phyloP scores from a whole-genome alignment of 2,329 filamentous ascomycete genomes.

The Drechslerella coelobrocha region DNA sequence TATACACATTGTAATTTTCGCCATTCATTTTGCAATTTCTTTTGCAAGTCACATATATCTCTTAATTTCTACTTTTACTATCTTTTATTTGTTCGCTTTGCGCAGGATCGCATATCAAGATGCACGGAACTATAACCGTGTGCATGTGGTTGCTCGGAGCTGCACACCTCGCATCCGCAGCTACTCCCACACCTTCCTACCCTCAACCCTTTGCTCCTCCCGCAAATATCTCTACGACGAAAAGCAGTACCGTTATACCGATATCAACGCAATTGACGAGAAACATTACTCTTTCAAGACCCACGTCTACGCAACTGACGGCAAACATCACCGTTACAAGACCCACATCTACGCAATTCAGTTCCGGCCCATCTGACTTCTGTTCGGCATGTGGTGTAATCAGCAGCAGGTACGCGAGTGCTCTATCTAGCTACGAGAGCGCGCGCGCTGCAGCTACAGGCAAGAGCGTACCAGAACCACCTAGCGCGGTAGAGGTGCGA shows the following conservation, averaged over 20 bases:
- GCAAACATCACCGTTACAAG: not conserved
- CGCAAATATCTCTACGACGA: not conserved
- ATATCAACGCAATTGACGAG: too few species aligned
- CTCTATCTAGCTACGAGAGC: constrained; percentile 13
- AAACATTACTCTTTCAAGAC: too few species aligned
- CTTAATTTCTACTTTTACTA: too few species aligned
- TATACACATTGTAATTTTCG: not conserved
- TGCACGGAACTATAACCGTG: constrained; percentile 6
- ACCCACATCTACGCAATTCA: constrained; percentile 25
- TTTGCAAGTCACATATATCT: too few species aligned
- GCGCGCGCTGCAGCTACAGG: constrained; percentile 4
- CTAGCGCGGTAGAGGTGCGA: constrained; percentile 20
- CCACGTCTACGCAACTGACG: too few species aligned
- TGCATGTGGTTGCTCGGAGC: constrained; percentile 33
- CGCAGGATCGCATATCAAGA: constrained; percentile 13
- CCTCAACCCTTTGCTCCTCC: not conserved
- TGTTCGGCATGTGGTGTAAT: constrained; percentile 29
- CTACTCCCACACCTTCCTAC: not conserved
- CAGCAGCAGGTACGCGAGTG: constrained; percentile 20
- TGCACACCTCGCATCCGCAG: constrained; percentile 24
- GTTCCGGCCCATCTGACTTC: constrained; percentile 21
- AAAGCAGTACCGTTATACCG: too few species aligned
- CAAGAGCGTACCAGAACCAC: not conserved
- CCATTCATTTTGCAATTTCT: not conserved
- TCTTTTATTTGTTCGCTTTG: not conserved